phyloP scores from a whole-genome alignment of 1,284 basidiomycete species.

The Malassezia nana region DNA sequence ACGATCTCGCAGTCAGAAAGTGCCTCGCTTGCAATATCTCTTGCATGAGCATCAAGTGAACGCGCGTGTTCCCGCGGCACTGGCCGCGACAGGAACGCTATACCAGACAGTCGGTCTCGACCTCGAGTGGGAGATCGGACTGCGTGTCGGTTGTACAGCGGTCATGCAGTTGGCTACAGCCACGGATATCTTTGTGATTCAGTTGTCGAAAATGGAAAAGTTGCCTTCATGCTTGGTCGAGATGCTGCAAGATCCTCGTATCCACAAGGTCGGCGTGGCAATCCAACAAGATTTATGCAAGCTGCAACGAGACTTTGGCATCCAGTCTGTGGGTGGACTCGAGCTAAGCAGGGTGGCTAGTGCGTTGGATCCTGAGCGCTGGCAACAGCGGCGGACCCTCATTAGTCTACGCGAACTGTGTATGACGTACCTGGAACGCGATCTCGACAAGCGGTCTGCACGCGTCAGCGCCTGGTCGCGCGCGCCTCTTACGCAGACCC shows the following conservation, averaged over 20 bases:
- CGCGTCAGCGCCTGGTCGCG: constrained; percentile 28
- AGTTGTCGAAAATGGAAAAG: constrained; percentile 22
- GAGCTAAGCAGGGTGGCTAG: constrained; percentile 29
- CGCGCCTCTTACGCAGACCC: constrained; percentile 17
- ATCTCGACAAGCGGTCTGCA: constrained; percentile 26
- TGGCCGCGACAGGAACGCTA: constrained; percentile 2
- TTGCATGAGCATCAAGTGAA: constrained; percentile 18
- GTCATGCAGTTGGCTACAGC: constrained; percentile 27
- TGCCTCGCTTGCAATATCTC: constrained; percentile 22
- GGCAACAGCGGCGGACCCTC: constrained; percentile 17
- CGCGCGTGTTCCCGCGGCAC: constrained; percentile 15
- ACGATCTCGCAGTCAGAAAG: not conserved
- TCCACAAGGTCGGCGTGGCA: constrained; percentile 33
- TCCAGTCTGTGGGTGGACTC: constrained; percentile 21
- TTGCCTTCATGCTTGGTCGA: constrained; percentile 13
- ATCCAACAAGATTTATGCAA: constrained; percentile 31
- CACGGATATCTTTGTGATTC: constrained; percentile 24
- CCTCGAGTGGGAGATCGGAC: constrained; percentile 30
- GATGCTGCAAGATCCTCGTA: constrained; percentile 21
- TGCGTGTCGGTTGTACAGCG: constrained; percentile 18
- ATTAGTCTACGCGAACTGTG: constrained; percentile 33
- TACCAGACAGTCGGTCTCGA: constrained; percentile 28
- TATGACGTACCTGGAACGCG: constrained; percentile 23
- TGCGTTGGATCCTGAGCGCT: constrained; percentile 20
- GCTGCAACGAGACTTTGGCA: constrained; percentile 29